Percentiles rank a stretch among this genome's conserved stretches.
Evolutionary conservation across 83 land plant species (phyloP).

Genomic region (Thuja plicata): DNA sequence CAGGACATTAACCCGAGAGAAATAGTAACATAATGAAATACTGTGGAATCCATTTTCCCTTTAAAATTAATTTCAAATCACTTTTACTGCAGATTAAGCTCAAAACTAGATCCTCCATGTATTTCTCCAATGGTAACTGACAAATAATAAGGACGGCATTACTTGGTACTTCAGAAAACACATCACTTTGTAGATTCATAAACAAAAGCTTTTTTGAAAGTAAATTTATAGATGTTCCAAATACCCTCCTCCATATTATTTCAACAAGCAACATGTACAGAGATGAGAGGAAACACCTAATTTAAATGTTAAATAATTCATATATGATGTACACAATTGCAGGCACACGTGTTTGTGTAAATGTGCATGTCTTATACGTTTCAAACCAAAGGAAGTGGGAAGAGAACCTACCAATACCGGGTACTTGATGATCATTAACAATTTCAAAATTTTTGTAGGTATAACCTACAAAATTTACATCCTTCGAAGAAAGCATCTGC

Average conservation of each 20-base stretch:
- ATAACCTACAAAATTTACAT: slow-evolving; percentile 84
- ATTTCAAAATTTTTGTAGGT: slow-evolving; percentile 90
- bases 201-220: neutral
- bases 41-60: neutral
- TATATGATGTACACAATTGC: neutral
- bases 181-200: neutral
- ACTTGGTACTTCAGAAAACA: neutral
- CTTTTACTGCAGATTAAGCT: neutral
- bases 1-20: too few relatives aligned
- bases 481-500: slow-evolving; percentile 91
- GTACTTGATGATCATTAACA: slow-evolving; percentile 57
- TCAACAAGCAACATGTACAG: neutral
- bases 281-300: neutral
- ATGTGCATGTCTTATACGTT: neutral
- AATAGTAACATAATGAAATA: neutral
- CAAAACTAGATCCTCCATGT: neutral
- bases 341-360: neutral
- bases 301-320: neutral
- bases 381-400: neutral
- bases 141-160: neutral
- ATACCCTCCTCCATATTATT: neutral
- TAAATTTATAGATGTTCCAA: neutral
- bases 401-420: slow-evolving; percentile 63
- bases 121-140: neutral
- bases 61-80: neutral